Evolutionary conservation across 139 green algal genomes (phyloP).

Genomic region (Trebouxia sp.): DNA sequence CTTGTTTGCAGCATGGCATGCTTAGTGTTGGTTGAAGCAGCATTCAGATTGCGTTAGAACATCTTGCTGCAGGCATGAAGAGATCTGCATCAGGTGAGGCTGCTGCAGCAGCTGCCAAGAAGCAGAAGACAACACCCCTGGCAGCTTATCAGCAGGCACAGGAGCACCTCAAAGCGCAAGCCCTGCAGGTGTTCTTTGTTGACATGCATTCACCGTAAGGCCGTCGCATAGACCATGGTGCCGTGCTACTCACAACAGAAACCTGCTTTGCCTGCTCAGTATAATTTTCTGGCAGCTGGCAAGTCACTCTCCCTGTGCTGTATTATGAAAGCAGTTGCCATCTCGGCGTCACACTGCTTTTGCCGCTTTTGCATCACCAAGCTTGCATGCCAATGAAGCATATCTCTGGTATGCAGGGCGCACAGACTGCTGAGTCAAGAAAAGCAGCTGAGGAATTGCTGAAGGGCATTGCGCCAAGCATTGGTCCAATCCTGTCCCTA

Average conservation of each 20-base stretch:
- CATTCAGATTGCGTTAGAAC: no score
- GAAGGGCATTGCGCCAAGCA: not conserved
- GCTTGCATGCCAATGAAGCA: not conserved
- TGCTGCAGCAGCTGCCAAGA: not conserved
- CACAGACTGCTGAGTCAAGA: not conserved
- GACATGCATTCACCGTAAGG: no score
- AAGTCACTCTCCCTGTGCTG: no score
- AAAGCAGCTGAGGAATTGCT: conserved; percentile 5
- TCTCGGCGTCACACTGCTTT: no score
- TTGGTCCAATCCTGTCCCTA: not conserved
- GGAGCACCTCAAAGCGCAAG: not conserved
- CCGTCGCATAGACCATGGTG: no score
- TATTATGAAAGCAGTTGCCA: no score
- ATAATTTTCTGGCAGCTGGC: no score
- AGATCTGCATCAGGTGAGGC: conserved; percentile 14
- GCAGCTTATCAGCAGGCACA: conserved; percentile 4
- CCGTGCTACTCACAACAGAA: no score
- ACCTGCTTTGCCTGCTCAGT: no score
- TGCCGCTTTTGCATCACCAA: no score
- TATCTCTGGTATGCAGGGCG: not conserved
- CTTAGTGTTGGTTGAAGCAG: no score
- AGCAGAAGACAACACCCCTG: conserved; percentile 14
- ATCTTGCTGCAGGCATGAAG: conserved; percentile 8
- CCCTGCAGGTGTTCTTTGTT: no score
- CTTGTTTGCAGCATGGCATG: not conserved